Evolutionary conservation across 2,329 filamentous ascomycete species (phyloP), one percentile per base, ranked within the genome.

Genomic region (Fusarium sp.): DNA sequence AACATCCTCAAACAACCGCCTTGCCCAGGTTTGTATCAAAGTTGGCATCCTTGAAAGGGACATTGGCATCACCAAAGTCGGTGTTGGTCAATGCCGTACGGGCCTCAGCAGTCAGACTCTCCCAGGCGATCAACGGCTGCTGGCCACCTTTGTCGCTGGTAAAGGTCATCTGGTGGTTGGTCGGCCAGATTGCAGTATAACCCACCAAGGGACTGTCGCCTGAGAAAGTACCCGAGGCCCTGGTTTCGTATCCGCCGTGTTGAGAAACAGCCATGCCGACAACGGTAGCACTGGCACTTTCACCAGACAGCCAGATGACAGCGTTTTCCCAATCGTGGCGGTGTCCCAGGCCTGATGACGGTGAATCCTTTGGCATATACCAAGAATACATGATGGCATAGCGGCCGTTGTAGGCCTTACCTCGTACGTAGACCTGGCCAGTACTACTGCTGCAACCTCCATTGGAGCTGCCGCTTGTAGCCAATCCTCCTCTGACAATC

Each of bases 361-460:
- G 71, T 11, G 69, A 73, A 53, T 84, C 83, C 74, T 84, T 84
- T 46, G 83, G 83, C 73, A 84, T 79, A 69, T 83, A 85, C 82
- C 82, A 83, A 5, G 80, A 76, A 70, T 82, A 83, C 80, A 83
- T 81, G 65, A 83, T 78, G 54, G 72, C 79, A 64, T 76, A 81
- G 39, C 73, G 69, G 31, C 70, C 76, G 17, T 76, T 76, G 65
- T 80, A 75, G 34, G 63, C 62, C 11, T 71, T 70, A 15, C 74
- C 76, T 43, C 81, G 77, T 31, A 75, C 80, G 61, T 83, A 83
- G 7, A 81, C 76, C 64, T 83, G 81, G 11, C 80, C 81, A 3
- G 74, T 76, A 63, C 62, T 78, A 53, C 65, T 75, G 53, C 64
- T 75, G 71, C 81, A 82, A 63, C 71, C 76, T n/a, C 76, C 76